Percentiles rank a stretch among this genome's conserved stretches.
These are phyloP conservation scores for Yamadazyma paraphyllophila DNA, from an alignment of 805 yeast species.

Conservation along the genomic window DNA sequence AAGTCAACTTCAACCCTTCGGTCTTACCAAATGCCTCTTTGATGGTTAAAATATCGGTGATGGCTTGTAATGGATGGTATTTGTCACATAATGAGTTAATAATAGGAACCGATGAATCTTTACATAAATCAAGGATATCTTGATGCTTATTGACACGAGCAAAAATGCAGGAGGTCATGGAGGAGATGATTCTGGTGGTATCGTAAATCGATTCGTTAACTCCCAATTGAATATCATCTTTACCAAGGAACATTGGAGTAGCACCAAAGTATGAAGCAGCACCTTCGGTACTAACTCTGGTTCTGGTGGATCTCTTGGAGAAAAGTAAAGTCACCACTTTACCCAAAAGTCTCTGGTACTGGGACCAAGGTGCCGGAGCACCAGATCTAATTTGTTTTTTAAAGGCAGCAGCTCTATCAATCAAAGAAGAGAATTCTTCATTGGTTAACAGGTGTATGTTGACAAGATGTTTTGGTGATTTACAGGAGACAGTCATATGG, in stretches of 20 bases:
- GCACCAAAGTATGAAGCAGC: conserved; percentile 93
- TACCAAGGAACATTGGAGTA: conserved; percentile 94
- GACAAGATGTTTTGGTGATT: conserved; percentile 64
- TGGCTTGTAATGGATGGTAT: conserved; percentile 94
- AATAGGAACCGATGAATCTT: conserved; percentile 84
- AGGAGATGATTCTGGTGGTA: conserved; percentile 82
- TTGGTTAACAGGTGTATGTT: conserved; percentile 77
- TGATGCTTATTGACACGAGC: conserved; percentile 90
- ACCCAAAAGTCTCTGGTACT: conserved; percentile 63
- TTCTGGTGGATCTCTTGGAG: conserved; percentile 91
- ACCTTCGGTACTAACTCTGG: conserved; percentile 91
- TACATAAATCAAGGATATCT: conserved; percentile 74
- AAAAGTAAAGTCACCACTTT: conserved; percentile 81
- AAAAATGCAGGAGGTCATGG: conserved; percentile 95
- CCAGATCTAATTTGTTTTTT: conserved; percentile 62
- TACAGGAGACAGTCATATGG: conserved; percentile 9
- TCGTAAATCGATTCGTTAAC: conserved; percentile 91
- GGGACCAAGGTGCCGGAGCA: conserved; percentile 32
- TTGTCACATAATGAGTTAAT: conserved; percentile 91
- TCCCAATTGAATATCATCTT: conserved; percentile 94
- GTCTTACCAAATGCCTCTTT: conserved; percentile 67
- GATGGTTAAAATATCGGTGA: conserved; percentile 85
- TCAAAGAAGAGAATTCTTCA: conserved; percentile 68
- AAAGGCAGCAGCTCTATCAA: conserved; percentile 67
- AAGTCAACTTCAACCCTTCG: conserved; percentile 71